Evolutionary conservation across 805 yeast species (phyloP).

Genomic region (Nakazawaea siamensis): DNA sequence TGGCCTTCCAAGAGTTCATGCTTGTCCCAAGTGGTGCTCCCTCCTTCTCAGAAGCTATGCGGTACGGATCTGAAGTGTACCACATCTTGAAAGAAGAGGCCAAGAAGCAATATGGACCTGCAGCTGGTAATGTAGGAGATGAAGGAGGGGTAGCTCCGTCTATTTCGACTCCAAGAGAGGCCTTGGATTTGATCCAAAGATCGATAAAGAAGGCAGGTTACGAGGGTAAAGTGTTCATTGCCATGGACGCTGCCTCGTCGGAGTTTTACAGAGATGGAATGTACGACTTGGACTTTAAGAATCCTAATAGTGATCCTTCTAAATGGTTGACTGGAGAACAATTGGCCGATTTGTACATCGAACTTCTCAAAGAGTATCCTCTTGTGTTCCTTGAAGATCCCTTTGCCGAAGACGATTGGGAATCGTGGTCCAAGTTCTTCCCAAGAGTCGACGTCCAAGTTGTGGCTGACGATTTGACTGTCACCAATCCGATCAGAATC

Average conservation of each 20-base stretch:
- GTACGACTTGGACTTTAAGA: slow-evolving; percentile 98
- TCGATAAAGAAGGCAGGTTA: slow-evolving; percentile 94
- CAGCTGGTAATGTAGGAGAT: slow-evolving; percentile 99
- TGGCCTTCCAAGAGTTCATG: slow-evolving; percentile 99
- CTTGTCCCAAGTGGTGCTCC: slow-evolving; percentile 92
- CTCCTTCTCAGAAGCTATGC: slow-evolving; percentile 89
- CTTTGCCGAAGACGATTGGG: slow-evolving; percentile 99
- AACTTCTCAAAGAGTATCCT: slow-evolving; percentile 85
- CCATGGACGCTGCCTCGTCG: slow-evolving; percentile 94
- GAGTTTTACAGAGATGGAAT: slow-evolving; percentile 96
- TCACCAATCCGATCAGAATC: slow-evolving; percentile 94
- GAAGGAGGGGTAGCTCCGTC: slow-evolving; percentile 99
- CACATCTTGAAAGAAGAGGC: slow-evolving; percentile 90
- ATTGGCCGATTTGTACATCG: slow-evolving; percentile 77
- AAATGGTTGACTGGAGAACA: slow-evolving; percentile 88
- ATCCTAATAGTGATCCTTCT: slow-evolving; percentile 83
- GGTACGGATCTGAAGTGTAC: slow-evolving; percentile 97
- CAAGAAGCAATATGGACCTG: slow-evolving; percentile 91
- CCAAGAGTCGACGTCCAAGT: slow-evolving; percentile 70
- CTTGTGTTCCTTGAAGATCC: slow-evolving; percentile 98
- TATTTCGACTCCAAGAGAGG: slow-evolving; percentile 91
- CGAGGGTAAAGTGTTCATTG: slow-evolving; percentile 87
- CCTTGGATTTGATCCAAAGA: slow-evolving; percentile 83
- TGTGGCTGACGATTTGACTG: slow-evolving; percentile 98
- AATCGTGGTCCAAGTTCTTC: slow-evolving; percentile 89